phyloP scores from a whole-genome alignment of 805 yeast genomes.

The Citeromyces matritensis region DNA sequence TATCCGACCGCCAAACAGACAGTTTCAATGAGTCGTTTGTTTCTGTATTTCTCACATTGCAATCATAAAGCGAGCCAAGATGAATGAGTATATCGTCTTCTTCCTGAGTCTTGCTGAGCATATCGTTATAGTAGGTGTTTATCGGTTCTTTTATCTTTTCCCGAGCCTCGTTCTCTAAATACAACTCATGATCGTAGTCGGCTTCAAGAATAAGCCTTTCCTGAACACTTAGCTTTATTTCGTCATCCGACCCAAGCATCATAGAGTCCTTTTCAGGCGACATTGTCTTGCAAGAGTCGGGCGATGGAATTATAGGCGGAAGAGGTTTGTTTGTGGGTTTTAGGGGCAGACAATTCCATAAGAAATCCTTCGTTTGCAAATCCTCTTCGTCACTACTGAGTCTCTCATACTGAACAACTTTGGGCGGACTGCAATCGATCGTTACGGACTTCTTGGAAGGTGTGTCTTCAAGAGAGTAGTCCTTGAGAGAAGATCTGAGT shows the following conservation, averaged over 20 bases:
- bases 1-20: conserved; percentile 13
- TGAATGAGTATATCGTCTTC: conserved; percentile 13
- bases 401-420: conserved; percentile 17
- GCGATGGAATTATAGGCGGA: conserved; percentile 19
- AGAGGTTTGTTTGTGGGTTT: conserved; percentile 13
- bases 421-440: conserved; percentile 22
- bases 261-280: conserved; percentile 10
- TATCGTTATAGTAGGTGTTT: conserved; percentile 6
- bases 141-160: conserved; percentile 7
- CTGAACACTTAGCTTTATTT: conserved; percentile 5
- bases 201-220: conserved; percentile 5
- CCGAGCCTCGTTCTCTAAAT: conserved; percentile 10
- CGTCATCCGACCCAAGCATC: conserved; percentile 12
- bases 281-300: conserved; percentile 8
- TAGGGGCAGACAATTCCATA: conserved; percentile 12
- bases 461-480: conserved; percentile 9
- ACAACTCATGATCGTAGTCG: conserved; percentile 12
- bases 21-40: conserved; percentile 9
- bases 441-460: conserved; percentile 21
- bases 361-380: conserved; percentile 4
- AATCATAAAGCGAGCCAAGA: conserved; percentile 16
- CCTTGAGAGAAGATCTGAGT: too few relatives aligned
- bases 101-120: conserved; percentile 6
- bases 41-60: conserved; percentile 15
- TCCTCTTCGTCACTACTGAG: conserved; percentile 9